phyloP scores from a whole-genome alignment of 257 asterid species.

The Rhazya stricta region DNA sequence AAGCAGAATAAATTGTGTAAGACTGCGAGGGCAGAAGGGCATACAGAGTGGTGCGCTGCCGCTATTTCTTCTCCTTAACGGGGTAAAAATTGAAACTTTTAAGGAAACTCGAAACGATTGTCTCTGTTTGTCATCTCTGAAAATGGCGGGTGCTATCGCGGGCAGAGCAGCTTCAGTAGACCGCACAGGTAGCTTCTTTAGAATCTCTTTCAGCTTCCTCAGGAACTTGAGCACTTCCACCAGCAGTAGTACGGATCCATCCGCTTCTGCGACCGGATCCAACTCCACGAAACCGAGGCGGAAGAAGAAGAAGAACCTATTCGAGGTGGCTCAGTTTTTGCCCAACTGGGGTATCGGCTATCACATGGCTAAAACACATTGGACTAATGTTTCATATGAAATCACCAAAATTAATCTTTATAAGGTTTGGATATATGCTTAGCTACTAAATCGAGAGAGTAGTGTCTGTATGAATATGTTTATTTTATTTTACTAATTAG shows the following conservation, averaged over 20 bases:
- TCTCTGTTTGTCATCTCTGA: not conserved
- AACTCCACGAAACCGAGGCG: slow-evolving; percentile 43
- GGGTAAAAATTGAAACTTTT: not conserved
- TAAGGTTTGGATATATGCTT: slow-evolving; percentile 36
- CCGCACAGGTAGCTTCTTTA: slow-evolving; percentile 32
- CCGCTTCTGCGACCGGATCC: slow-evolving; percentile 27
- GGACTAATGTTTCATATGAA: slow-evolving; percentile 72
- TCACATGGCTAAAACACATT: slow-evolving; percentile 90
- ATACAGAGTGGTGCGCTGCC: not conserved
- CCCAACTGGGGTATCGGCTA: slow-evolving; percentile 95
- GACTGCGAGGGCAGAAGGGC: too few relatives aligned
- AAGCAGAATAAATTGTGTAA: too few relatives aligned
- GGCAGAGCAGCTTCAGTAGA: slow-evolving; percentile 37
- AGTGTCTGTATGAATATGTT: not conserved
- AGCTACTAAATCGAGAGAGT: not conserved
- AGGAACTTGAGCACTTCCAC: slow-evolving; percentile 45
- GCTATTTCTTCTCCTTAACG: not conserved
- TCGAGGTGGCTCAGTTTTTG: slow-evolving; percentile 91
- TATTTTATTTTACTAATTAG: not conserved
- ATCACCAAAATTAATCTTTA: slow-evolving; percentile 92
- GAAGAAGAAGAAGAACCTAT: slow-evolving; percentile 84
- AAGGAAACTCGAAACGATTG: not conserved
- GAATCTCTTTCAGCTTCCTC: slow-evolving; percentile 37
- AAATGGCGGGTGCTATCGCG: slow-evolving; percentile 58
- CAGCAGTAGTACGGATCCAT: slow-evolving; percentile 3